Evolutionary conservation across 768 basidiomycete species (phyloP).

Genomic region (Agrocybe praecox): DNA sequence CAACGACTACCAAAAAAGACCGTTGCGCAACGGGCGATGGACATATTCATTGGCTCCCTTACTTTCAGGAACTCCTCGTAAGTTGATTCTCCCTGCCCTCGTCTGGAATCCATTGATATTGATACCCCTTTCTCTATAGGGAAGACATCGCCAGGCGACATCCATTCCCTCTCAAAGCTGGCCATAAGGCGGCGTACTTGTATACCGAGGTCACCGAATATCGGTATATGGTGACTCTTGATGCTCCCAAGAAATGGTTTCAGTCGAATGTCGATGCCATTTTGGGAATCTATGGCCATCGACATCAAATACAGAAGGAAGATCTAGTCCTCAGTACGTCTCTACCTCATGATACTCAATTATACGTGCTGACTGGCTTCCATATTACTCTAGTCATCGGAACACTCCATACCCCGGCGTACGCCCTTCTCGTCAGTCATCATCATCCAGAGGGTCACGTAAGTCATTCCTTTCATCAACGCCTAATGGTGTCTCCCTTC

Average conservation of each 20-base stretch:
- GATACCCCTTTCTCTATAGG: constrained; percentile 21
- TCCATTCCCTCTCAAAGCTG: constrained; percentile 60
- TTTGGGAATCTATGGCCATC: constrained; percentile 51
- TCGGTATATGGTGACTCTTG: constrained; percentile 62
- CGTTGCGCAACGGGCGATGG: constrained; percentile 51
- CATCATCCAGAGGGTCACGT: constrained; percentile 50
- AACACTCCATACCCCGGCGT: constrained; percentile 67
- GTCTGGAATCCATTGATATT: not conserved
- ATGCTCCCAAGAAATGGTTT: constrained; percentile 75
- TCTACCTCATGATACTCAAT: not conserved
- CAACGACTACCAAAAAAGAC: constrained; percentile 61
- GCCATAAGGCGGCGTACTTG: constrained; percentile 68
- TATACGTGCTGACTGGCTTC: not conserved
- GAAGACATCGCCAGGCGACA: constrained; percentile 54
- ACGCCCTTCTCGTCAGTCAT: constrained; percentile 78
- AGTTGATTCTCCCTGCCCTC: constrained; percentile 16
- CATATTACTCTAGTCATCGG: constrained; percentile 55
- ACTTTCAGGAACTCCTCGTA: constrained; percentile 34
- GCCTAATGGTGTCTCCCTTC: not conserved
- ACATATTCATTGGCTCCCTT: constrained; percentile 21
- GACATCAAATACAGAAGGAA: constrained; percentile 55
- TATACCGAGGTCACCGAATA: constrained; percentile 73
- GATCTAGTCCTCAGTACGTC: constrained; percentile 55
- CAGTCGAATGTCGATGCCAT: constrained; percentile 67
- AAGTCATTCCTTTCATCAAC: constrained; percentile 18